Conservation (phyloP, 2,329 filamentous ascomycete genomes). For the Curvularia spicifera region DNA sequence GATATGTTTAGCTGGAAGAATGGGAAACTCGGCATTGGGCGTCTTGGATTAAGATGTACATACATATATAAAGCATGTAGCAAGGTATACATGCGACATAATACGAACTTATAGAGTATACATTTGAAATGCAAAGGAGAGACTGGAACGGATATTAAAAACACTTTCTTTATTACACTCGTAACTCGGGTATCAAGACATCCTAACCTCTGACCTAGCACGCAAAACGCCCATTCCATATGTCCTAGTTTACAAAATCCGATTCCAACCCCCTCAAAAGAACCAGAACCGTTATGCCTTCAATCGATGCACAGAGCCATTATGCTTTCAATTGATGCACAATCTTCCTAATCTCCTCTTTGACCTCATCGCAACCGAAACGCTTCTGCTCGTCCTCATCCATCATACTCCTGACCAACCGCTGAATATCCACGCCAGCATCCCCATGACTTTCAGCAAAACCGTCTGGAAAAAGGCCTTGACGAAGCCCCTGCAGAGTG, state of each 20-base stretch:
- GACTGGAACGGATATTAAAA: neutral
- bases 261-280: too few species aligned
- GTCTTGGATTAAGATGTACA: neutral
- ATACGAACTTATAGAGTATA: neutral
- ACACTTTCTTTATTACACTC: neutral
- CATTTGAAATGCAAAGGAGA: neutral
- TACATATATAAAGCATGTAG: neutral
- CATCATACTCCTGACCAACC: slow-evolving; percentile 44
- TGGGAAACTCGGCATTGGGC: neutral
- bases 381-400: slow-evolving; percentile 36
- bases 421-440: slow-evolving; percentile 30
- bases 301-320: neutral
- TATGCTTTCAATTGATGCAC: slow-evolving; percentile 25
- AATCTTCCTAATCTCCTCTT: slow-evolving; percentile 29
- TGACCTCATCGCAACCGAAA: slow-evolving; percentile 41
- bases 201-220: neutral
- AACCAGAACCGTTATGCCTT: too few species aligned
- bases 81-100: neutral
- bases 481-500: slow-evolving; percentile 44
- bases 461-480: slow-evolving; percentile 37
- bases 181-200: slow-evolving; percentile 1
- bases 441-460: slow-evolving; percentile 35
- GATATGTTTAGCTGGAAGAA: neutral
- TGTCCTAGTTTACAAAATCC: neutral
- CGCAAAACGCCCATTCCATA: neutral